These are phyloP conservation scores for Geranium incanum DNA, from an alignment of 441 rosid species.

Conservation along the genomic window DNA sequence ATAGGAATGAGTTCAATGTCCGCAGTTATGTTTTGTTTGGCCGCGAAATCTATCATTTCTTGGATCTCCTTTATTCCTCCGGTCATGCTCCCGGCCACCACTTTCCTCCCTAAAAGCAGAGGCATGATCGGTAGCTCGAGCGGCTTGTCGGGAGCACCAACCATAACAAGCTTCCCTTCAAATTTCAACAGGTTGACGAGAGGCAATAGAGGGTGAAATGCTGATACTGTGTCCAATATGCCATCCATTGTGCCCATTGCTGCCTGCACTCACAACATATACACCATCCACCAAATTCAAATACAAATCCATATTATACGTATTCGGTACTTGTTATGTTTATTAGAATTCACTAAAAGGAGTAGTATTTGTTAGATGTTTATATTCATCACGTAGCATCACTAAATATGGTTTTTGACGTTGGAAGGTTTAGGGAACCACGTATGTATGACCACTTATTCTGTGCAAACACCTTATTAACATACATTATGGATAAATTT, in stretches of 20 bases:
- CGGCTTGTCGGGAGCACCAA: conserved; percentile 47
- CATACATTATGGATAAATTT: no score
- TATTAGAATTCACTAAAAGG: no score
- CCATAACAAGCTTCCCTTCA: conserved; percentile 47
- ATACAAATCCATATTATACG: no score
- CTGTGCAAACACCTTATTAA: no score
- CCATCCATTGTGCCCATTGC: conserved; percentile 58
- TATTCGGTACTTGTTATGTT: no score
- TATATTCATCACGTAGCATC: no score
- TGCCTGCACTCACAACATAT: conserved; percentile 19
- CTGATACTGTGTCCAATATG: conserved; percentile 64
- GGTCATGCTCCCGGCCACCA: conserved; percentile 34
- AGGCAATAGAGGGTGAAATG: conserved; percentile 39
- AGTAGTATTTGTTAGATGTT: no score
- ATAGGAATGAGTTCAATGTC: conserved; percentile 40
- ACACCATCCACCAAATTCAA: no score
- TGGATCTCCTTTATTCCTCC: conserved; percentile 52
- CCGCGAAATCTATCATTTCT: conserved; percentile 32
- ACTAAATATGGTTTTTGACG: no score
- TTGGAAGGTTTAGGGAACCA: no score
- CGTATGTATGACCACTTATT: no score
- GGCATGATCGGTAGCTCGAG: conserved; percentile 44
- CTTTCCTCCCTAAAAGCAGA: conserved; percentile 40
- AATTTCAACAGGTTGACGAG: conserved; percentile 41
- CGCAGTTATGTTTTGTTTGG: conserved; percentile 33